phyloP scores from a whole-genome alignment of 768 basidiomycete genomes.

The Podaxis sp. region DNA sequence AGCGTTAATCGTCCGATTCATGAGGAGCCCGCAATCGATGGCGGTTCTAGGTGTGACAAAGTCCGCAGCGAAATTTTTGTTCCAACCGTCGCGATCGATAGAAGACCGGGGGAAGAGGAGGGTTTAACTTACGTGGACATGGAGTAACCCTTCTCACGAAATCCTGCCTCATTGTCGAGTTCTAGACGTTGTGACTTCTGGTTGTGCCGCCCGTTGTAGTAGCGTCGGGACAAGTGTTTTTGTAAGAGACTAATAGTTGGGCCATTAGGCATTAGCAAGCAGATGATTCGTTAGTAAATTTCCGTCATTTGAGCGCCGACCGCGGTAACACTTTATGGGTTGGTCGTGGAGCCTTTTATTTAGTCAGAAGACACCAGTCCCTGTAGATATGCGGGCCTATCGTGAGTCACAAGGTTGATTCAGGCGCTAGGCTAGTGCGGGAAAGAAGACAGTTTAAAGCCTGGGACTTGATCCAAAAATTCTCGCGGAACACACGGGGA shows the following conservation, averaged over 20 bases:
- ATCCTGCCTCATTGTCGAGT: background rate
- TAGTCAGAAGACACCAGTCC: background rate
- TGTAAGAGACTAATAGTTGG: background rate
- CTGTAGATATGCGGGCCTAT: background rate
- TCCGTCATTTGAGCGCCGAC: background rate
- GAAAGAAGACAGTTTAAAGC: constrained; percentile 1
- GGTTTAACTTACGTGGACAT: background rate
- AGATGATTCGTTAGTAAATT: background rate
- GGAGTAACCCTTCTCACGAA: background rate
- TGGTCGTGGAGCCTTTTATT: constrained; percentile 4
- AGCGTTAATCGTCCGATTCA: background rate
- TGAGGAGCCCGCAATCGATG: background rate
- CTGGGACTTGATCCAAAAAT: background rate
- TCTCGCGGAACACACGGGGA: background rate
- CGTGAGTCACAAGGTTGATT: background rate
- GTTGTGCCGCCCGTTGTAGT: background rate
- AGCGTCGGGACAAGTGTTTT: background rate
- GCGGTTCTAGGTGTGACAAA: background rate
- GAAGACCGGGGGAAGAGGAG: background rate
- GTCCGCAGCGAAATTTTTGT: background rate
- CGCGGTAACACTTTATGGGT: background rate
- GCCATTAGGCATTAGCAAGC: background rate
- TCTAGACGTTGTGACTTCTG: background rate
- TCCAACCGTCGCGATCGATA: background rate
- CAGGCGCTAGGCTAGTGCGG: background rate